Conservation (phyloP, 495 filamentous ascomycete species). For the Tuber aestivum region DNA sequence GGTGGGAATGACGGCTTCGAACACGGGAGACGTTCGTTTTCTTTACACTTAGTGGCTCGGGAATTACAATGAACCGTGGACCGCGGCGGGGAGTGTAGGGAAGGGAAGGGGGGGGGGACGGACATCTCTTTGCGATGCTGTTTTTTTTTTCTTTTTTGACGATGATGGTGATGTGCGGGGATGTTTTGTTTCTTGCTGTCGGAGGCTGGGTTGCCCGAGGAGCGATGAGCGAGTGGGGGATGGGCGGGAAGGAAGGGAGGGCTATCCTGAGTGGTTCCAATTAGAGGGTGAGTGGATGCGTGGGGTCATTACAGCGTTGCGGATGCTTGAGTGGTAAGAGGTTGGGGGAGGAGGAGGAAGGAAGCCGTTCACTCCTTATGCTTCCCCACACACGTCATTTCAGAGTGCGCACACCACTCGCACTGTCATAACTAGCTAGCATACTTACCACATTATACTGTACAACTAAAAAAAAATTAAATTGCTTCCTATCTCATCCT, state of each 20-base stretch:
- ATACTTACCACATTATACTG: neutral
- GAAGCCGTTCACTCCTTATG: neutral
- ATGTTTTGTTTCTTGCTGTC: neutral
- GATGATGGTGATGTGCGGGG: neutral
- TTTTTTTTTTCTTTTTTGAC: neutral
- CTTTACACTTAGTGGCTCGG: neutral
- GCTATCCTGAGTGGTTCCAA: neutral
- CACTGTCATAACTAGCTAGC: neutral
- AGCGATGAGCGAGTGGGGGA: neutral
- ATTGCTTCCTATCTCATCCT: neutral
- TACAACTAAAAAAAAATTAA: neutral
- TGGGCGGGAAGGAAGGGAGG: neutral
- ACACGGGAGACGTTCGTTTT: neutral
- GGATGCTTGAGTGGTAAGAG: neutral
- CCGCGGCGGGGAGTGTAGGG: neutral
- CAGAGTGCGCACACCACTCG: neutral
- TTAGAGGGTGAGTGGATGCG: neutral
- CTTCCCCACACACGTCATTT: neutral
- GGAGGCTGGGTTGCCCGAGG: neutral
- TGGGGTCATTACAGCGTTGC: neutral
- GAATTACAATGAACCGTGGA: conserved; percentile 1
- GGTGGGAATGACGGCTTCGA: neutral
- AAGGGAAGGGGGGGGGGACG: neutral
- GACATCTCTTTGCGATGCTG: neutral
- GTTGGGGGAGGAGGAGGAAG: neutral